These are phyloP conservation scores for Medicago truncatula DNA, from an alignment of 306 rosid genomes.

Conservation along the genomic window DNA sequence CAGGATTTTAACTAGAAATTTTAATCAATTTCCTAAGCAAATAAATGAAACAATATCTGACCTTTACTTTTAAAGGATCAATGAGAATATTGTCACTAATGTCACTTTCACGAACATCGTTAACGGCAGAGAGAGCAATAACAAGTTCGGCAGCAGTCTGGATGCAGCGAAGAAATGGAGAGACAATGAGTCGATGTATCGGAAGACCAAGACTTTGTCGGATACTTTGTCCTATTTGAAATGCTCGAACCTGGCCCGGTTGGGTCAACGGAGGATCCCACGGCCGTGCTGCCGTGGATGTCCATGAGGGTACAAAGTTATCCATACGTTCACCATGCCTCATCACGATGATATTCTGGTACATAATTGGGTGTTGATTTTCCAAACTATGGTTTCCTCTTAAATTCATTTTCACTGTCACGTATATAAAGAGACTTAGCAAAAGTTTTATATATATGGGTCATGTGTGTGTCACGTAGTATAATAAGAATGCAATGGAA, in stretches of 20 bases:
- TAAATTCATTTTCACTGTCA: constrained; percentile 38
- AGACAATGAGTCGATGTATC: constrained; percentile 69
- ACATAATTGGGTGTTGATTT: constrained; percentile 25
- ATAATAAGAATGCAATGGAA: too few relatives aligned
- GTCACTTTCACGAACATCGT: constrained; percentile 12
- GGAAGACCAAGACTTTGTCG: constrained; percentile 56
- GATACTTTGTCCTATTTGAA: constrained; percentile 56
- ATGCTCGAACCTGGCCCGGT: constrained; percentile 60
- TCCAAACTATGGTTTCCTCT: background rate
- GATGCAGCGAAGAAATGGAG: constrained; percentile 89
- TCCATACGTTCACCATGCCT: constrained; percentile 88
- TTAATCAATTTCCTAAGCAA: too few relatives aligned
- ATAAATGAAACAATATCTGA: background rate
- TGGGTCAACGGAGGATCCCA: constrained; percentile 84
- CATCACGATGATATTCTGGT: constrained; percentile 79
- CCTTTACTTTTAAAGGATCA: constrained; percentile 64
- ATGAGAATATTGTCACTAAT: constrained; percentile 15
- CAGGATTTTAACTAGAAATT: background rate
- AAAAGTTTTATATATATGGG: background rate
- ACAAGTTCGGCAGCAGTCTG: constrained; percentile 69
- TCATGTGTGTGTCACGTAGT: too few relatives aligned
- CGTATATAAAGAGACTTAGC: background rate
- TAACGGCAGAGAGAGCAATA: constrained; percentile 49
- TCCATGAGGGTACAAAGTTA: constrained; percentile 68
- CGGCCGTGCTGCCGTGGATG: constrained; percentile 57